phyloP scores from a whole-genome alignment of 2,329 filamentous ascomycete species.

The Fusarium protoensiforme region DNA sequence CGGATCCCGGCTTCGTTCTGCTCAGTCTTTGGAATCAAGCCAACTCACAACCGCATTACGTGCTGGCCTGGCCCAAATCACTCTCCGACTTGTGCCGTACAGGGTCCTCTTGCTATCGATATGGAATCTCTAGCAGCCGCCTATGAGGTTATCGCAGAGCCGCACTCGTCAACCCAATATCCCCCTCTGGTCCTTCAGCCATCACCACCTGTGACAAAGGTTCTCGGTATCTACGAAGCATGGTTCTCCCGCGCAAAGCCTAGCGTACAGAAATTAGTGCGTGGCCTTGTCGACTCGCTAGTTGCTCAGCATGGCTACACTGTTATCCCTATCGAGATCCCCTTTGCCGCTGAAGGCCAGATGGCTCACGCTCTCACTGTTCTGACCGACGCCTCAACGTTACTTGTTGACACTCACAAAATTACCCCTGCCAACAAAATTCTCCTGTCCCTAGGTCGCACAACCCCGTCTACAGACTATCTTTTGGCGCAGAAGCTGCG shows the following conservation, averaged over 20 bases:
- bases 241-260: conserved; percentile 68
- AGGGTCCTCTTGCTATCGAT: conserved; percentile 75
- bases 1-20: conserved; percentile 79
- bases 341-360: conserved; percentile 71
- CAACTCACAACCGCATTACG: conserved; percentile 75
- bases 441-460: conserved; percentile 71
- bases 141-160: conserved; percentile 72
- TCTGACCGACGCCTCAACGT: conserved; percentile 67
- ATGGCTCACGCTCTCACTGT: conserved; percentile 80
- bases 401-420: conserved; percentile 58
- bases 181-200: conserved; percentile 49
- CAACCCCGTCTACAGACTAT: conserved; percentile 73
- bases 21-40: conserved; percentile 79
- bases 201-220: conserved; percentile 49
- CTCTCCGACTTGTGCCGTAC: conserved; percentile 70
- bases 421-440: conserved; percentile 73
- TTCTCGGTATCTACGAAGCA: conserved; percentile 71
- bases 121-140: conserved; percentile 74
- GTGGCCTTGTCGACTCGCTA: conserved; percentile 62
- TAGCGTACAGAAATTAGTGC: conserved; percentile 55
- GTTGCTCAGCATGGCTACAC: conserved; percentile 62
- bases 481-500: conserved; percentile 77
- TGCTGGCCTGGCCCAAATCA: conserved; percentile 68
- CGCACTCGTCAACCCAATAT: conserved; percentile 70
- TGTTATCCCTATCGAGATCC: conserved; percentile 66